Percentiles rank a stretch among this genome's conserved stretches.
These are phyloP conservation scores for Suhomyces prunicola DNA, from an alignment of 805 yeast genomes.

Conservation along the genomic window DNA sequence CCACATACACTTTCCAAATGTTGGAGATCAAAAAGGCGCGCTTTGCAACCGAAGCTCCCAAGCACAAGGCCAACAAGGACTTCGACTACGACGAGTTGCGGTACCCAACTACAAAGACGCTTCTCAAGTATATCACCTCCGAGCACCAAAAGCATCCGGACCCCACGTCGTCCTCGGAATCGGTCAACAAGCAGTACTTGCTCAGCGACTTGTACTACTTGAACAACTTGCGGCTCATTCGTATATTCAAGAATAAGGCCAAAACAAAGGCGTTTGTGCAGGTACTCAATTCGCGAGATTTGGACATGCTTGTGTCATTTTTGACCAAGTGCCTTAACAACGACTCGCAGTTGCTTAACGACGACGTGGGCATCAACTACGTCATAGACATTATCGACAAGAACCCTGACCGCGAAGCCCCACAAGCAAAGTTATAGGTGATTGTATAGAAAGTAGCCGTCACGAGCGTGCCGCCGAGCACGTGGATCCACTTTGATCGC, in stretches of 20 bases:
- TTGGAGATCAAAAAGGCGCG: constrained; percentile 14
- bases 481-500: background rate
- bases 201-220: constrained; percentile 38
- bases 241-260: constrained; percentile 39
- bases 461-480: background rate
- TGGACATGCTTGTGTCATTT: constrained; percentile 22
- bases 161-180: constrained; percentile 20
- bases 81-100: constrained; percentile 12
- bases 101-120: constrained; percentile 32
- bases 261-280: constrained; percentile 40
- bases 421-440: background rate
- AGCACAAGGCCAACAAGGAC: constrained; percentile 1
- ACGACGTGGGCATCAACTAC: constrained; percentile 24
- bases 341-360: constrained; percentile 8
- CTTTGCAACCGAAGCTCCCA: constrained; percentile 8
- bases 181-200: constrained; percentile 41
- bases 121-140: constrained; percentile 25
- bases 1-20: constrained; percentile 12
- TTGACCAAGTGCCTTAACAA: constrained; percentile 16
- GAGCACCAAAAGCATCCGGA: constrained; percentile 10
- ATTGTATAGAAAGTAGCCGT: background rate
- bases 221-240: constrained; percentile 31
- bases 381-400: constrained; percentile 36
- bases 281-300: constrained; percentile 26
- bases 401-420: constrained; percentile 14